These are phyloP conservation scores for Camellia lanceoleosa DNA, from an alignment of 148 eudicot genomes.

Conservation along the genomic window DNA sequence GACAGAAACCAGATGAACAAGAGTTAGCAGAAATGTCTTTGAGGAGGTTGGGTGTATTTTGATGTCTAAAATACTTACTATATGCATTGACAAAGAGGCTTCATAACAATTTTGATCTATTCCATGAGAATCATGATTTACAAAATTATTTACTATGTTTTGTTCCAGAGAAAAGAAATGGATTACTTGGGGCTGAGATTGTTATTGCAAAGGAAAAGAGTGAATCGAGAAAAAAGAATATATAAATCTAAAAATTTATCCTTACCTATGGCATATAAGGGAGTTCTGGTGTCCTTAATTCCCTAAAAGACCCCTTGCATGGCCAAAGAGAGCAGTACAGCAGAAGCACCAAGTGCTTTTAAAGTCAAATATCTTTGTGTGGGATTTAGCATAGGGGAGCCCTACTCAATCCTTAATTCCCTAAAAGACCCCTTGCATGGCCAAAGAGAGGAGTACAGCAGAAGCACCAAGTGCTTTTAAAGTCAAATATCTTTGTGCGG, in stretches of 20 bases:
- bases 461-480: slow-evolving; percentile 88
- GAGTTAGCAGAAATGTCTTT: background rate
- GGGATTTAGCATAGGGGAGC: slow-evolving; percentile 71
- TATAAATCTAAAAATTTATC: background rate
- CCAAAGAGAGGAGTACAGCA: slow-evolving; percentile 88
- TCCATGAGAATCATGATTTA: background rate
- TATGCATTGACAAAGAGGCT: background rate
- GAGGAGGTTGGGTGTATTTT: background rate
- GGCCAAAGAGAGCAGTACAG: slow-evolving; percentile 89
- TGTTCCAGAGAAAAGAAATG: background rate
- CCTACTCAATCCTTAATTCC: slow-evolving; percentile 61
- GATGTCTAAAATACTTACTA: background rate
- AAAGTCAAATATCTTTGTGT: slow-evolving; percentile 67
- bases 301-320: slow-evolving; percentile 99
- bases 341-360: slow-evolving; percentile 89
- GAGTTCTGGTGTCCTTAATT: slow-evolving; percentile 91
- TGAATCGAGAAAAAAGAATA: background rate
- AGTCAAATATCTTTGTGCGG: slow-evolving; percentile 67
- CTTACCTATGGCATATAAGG: slow-evolving; percentile 86
- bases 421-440: slow-evolving; percentile 97
- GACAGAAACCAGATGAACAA: slow-evolving; percentile 4
- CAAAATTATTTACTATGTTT: background rate
- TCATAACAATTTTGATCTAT: background rate
- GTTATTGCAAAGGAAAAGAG: background rate
- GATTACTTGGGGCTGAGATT: background rate